These are phyloP conservation scores for Bipolaris cookei DNA, from an alignment of 2,329 filamentous ascomycete species.

Conservation along the genomic window DNA sequence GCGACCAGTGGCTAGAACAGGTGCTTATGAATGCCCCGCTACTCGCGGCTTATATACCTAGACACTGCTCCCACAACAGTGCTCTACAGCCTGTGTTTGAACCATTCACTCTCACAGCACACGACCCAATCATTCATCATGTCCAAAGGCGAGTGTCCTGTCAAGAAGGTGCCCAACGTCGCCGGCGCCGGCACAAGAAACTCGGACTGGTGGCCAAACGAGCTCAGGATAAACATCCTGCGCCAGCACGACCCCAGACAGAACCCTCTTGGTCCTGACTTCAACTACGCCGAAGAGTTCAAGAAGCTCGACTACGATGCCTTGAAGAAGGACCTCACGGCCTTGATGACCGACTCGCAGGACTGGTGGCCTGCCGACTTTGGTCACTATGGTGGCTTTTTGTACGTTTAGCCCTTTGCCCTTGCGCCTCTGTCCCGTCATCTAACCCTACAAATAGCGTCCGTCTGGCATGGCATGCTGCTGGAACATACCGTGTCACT, in stretches of 20 bases:
- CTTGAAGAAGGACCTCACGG: conserved; percentile 75
- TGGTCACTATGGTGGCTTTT: conserved; percentile 80
- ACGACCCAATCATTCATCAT: conserved; percentile 34
- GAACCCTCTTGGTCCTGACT: conserved; percentile 69
- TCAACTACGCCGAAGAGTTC: conserved; percentile 76
- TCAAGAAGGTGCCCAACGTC: conserved; percentile 44
- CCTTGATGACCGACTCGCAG: conserved; percentile 77
- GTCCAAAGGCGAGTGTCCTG: conserved; percentile 45
- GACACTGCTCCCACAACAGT: conserved; percentile 10
- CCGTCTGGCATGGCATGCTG: conserved; percentile 81
- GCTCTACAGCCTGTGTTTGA: conserved; percentile 12
- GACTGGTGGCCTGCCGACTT: conserved; percentile 85
- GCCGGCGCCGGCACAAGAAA: conserved; percentile 70
- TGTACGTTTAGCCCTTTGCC: conserved; percentile 46
- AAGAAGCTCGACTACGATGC: conserved; percentile 72
- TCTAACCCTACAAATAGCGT: conserved; percentile 50
- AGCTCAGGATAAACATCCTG: conserved; percentile 72
- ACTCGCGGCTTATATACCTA: conserved; percentile 32
- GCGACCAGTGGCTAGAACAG: conserved; percentile 27
- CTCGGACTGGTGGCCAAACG: conserved; percentile 76
- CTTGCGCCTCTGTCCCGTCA: neutral
- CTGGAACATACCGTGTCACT: conserved; percentile 76
- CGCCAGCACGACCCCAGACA: conserved; percentile 70
- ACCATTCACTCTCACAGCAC: conserved; percentile 12
- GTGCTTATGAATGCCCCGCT: conserved; percentile 41